Base-by-base conservation (phyloP, 108 stramenopile species). In the Pseudonitzschia pungens region DNA sequence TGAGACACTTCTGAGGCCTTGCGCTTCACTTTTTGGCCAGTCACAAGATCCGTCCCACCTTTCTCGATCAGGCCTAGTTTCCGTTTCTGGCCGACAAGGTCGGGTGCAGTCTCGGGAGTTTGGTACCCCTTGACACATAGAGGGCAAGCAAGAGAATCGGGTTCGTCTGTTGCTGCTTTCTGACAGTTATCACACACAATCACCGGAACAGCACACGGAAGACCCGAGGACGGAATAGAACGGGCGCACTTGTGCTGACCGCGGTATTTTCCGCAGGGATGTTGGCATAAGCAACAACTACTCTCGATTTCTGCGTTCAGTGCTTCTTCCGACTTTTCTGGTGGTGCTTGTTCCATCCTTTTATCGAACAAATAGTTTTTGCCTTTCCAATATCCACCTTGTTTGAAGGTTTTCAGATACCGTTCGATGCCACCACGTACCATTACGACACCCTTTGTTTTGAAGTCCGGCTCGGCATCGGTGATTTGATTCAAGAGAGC, bases 311-410 rank as follows among this genome's bases (percentile, higher is more conserved):
- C 86, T 9, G 67, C 43, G 40, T 86, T 84, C 18, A 85, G 69
- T 87, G 90, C 55, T 87, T 93, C 79, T 89, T 93, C 14, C 86
- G 89, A 71, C 74, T 80, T 70, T 45, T 74, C 72, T 18, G 86
- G 84, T 20, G 91, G 91, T 36, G 87, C 91, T 75, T 96, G 95
- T 6, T 90, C 84, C 83, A 94, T 94, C 20, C 96, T 79, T 70
- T 94, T 94, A 70, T 96, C 96, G 71, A 96, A 95, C 0, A 92
- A 86, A 77, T 93, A 92, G 31, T 83, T 86, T 52, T 87, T 92
- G 15, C 96, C 96, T 67, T 83, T 81, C 92, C 94, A 95, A 73
- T 78, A 90, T 21, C 94, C 94, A 36, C 94, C 94, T 22, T 95
- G 88, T 1, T 87, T 87, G 69, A 92, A 95, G 28, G 81, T 80